Percentiles rank a stretch among this genome's conserved stretches.
These are phyloP conservation scores for Didymellaceae sp. DNA, from an alignment of 2,329 filamentous ascomycete species.

Conservation along the genomic window DNA sequence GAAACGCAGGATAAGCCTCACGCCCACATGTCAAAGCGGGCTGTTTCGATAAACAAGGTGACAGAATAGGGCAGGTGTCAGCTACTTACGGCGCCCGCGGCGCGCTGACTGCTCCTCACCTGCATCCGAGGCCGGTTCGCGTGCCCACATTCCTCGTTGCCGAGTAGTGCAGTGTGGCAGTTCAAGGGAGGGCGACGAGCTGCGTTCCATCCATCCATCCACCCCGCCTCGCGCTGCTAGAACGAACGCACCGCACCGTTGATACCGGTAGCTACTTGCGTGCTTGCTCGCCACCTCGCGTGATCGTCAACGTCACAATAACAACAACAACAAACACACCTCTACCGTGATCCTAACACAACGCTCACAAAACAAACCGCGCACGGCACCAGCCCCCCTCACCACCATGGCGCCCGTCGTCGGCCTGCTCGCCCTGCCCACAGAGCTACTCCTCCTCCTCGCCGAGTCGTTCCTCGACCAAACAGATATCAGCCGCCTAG, in stretches of 20 bases:
- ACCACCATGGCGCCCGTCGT: conserved; percentile 1
- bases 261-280: background rate
- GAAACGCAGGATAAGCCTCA: conserved; percentile 11
- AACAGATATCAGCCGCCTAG: conserved; percentile 18
- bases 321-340: background rate
- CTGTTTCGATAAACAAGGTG: conserved; percentile 3
- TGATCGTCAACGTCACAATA: conserved; percentile 1
- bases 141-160: conserved; percentile 17
- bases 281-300: conserved; percentile 2
- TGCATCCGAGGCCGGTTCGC: conserved; percentile 9
- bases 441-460: conserved; percentile 17
- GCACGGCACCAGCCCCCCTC: background rate
- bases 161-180: conserved; percentile 1
- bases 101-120: conserved; percentile 11
- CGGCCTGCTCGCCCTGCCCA: conserved; percentile 14
- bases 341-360: background rate
- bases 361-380: background rate
- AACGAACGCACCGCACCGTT: background rate
- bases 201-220: background rate
- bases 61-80: conserved; percentile 7
- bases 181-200: background rate
- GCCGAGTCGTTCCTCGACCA: conserved; percentile 20
- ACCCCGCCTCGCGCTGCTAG: conserved; percentile 3
- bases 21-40: conserved; percentile 13
- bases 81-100: conserved; percentile 9